Evolutionary conservation across 768 basidiomycete genomes (phyloP), one percentile per base, ranked within the genome.

Genomic region (Boletus tylopilopsis): DNA sequence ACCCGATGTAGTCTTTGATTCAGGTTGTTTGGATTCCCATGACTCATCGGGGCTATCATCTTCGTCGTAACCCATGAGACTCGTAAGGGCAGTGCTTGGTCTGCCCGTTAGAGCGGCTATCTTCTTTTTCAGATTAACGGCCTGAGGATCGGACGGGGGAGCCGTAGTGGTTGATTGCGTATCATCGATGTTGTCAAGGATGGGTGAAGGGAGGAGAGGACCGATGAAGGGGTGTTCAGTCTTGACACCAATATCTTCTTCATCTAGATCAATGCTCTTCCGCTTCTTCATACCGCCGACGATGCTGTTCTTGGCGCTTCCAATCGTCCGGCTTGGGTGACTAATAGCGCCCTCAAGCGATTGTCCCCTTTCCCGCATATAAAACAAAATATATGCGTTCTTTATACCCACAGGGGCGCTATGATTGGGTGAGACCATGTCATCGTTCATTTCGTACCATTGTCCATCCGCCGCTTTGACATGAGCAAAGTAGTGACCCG

Each of bases 371-470:
- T 85, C 83, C 43, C 83, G 82, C 37, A 92, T 78, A 67, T 98
- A 99, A 71, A 95, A 94, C 49, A 99, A 74, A 54, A 98, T 80
- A 58, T 99, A 99, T 50, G 96, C 96, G 61, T 80, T 90, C 69
- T 82, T 85, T 71, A 83, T 79, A 49, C 71, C 68, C 24, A 84
- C 69, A 2, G 90, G 85, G 5, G 77, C 57, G 15, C 66, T 54
- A 16, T 56, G 63, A 13, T 68, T 61, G 4, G 69, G 60, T 10
- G 76, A 70, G 21, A 94, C 87, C 39, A 73, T 73, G 24, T 94
- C 91, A 64, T 99, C 96, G 70, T 99, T 95, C 85, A 94, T 94
- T 71, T 92, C 85, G 70, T 79, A 84, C 94, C 94, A 99, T 30
- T 71, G 71, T 11, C 82, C 85, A 29, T 79, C 71, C 30, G 74